These are phyloP conservation scores for Pyricularia sp. DNA, from an alignment of 2,329 filamentous ascomycete species.

Conservation along the genomic window DNA sequence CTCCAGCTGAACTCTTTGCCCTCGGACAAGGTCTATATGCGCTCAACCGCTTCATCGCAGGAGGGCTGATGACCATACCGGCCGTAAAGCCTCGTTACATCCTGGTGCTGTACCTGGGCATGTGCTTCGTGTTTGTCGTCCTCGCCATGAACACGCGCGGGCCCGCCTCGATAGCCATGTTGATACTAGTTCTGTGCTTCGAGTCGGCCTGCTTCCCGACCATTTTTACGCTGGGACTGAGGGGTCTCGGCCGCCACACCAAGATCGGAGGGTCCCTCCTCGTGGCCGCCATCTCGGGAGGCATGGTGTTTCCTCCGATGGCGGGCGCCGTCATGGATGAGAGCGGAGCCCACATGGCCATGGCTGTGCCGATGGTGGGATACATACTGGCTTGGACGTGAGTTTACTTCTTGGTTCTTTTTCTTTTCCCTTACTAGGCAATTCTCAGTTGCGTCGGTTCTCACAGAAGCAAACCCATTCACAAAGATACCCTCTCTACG, in stretches of 20 bases:
- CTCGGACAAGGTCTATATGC: constrained; percentile 47
- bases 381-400: constrained; percentile 16
- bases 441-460: background rate
- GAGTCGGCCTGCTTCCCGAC: constrained; percentile 46
- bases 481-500: constrained; percentile 16
- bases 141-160: constrained; percentile 37
- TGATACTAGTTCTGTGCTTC: constrained; percentile 43
- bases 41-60: constrained; percentile 42
- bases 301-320: constrained; percentile 41
- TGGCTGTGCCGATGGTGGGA: constrained; percentile 18
- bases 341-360: constrained; percentile 13
- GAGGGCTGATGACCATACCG: constrained; percentile 38
- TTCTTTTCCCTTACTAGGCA: background rate
- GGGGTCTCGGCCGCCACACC: constrained; percentile 41
- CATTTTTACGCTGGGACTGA: constrained; percentile 44
- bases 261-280: constrained; percentile 41
- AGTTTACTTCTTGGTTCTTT: constrained; percentile 4
- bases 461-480: background rate
- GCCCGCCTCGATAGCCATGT: constrained; percentile 37
- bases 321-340: constrained; percentile 26
- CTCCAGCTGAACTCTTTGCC: constrained; percentile 39
- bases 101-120: constrained; percentile 36
- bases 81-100: constrained; percentile 39
- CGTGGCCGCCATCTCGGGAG: constrained; percentile 40
- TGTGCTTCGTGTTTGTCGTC: constrained; percentile 41